These are phyloP conservation scores for Leishmania guyanensis DNA, from an alignment of 208 protist genomes.

Conservation along the genomic window DNA sequence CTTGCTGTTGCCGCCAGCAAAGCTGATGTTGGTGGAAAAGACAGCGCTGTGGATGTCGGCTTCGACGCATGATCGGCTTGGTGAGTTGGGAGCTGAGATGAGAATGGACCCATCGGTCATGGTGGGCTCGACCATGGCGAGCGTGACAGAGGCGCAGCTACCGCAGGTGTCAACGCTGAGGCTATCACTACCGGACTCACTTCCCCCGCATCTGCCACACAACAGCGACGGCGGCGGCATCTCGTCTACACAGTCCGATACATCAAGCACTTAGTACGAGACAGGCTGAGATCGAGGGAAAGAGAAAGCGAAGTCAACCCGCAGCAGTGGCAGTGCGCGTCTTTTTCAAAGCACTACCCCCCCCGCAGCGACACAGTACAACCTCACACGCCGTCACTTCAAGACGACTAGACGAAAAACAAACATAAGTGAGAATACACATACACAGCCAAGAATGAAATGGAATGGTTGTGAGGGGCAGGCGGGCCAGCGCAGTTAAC, in stretches of 20 bases:
- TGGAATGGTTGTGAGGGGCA: neutral
- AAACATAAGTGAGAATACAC: neutral
- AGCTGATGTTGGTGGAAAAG: slow-evolving; percentile 14
- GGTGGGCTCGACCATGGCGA: slow-evolving; percentile 12
- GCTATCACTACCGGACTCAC: neutral
- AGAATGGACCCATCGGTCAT: slow-evolving; percentile 5
- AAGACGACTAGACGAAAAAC: neutral
- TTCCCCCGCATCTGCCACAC: neutral
- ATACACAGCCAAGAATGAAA: neutral
- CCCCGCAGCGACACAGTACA: neutral
- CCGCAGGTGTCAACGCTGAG: neutral
- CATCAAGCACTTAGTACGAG: neutral
- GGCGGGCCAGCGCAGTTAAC: neutral
- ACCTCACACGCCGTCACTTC: neutral
- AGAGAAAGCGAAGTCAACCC: neutral
- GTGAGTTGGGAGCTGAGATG: slow-evolving; percentile 1
- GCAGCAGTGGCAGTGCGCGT: neutral
- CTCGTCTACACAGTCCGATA: neutral
- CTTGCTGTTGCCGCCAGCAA: slow-evolving; percentile 6
- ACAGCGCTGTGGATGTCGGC: slow-evolving; percentile 11
- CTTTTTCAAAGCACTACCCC: neutral
- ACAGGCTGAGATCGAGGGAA: neutral
- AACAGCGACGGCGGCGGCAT: neutral
- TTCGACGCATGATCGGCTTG: slow-evolving; percentile 8
- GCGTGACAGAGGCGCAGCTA: slow-evolving; percentile 1